A percentile compares a stretch with the other conserved stretches of the same genome.
Conservation (phyloP, 2,329 filamentous ascomycete genomes). For the Epichloe sp. region DNA sequence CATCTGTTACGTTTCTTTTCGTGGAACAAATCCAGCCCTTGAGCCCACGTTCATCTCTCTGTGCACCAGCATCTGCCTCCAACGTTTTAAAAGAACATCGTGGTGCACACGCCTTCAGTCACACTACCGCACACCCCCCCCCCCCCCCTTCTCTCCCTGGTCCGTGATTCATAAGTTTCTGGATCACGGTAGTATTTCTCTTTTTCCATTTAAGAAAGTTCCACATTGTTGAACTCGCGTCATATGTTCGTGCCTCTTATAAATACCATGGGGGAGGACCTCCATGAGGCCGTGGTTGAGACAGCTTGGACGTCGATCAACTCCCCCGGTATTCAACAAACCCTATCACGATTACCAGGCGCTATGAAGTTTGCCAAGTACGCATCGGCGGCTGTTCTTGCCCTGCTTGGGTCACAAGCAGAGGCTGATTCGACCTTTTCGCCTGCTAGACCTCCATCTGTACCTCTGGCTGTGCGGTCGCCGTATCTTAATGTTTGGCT, state of each 20-base stretch:
- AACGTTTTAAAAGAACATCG: neutral
- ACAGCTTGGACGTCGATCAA: conserved; percentile 1
- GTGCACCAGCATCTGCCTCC: neutral
- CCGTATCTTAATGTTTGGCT: conserved; percentile 66
- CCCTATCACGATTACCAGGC: conserved; percentile 1
- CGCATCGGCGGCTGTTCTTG: conserved; percentile 9
- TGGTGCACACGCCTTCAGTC: neutral
- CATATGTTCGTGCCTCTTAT: conserved; percentile 7
- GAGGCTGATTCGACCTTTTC: conserved; percentile 39
- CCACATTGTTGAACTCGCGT: neutral
- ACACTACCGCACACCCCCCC: neutral
- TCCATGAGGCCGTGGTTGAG: conserved; percentile 2
- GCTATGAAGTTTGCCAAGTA: conserved; percentile 12
- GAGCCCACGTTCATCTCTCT: neutral
- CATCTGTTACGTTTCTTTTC: neutral
- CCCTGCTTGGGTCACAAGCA: conserved; percentile 7
- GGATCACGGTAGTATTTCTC: neutral
- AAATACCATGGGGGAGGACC: conserved; percentile 6
- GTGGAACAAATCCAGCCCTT: neutral
- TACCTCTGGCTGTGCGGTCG: conserved; percentile 60
- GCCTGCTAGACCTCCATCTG: conserved; percentile 51
- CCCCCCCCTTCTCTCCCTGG: neutral
- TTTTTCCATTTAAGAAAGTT: neutral
- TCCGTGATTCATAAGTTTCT: neutral
- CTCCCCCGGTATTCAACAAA: conserved; percentile 4